phyloP scores from a whole-genome alignment of 1,139 yeast species.

The Geotrichum fermentans region DNA sequence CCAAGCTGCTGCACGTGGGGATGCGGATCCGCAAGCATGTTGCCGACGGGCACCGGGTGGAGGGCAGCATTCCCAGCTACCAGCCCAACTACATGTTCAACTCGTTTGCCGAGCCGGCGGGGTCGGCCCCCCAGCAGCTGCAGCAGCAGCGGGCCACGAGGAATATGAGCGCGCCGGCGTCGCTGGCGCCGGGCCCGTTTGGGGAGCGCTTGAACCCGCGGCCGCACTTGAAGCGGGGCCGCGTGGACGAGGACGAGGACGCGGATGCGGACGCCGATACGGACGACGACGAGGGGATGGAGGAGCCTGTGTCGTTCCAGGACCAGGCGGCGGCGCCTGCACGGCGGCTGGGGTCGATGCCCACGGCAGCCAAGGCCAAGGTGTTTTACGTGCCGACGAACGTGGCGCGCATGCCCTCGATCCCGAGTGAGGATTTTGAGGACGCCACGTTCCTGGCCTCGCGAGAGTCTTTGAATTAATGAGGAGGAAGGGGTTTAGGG shows the following conservation, averaged over 20 bases:
- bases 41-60: constrained; percentile 33
- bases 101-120: constrained; percentile 21
- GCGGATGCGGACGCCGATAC: constrained; percentile 38
- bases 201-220: constrained; percentile 1
- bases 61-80: constrained; percentile 28
- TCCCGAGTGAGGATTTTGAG: constrained; percentile 29
- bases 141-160: constrained; percentile 8
- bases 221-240: constrained; percentile 17
- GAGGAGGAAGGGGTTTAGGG: too few relatives aligned
- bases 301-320: constrained; percentile 23
- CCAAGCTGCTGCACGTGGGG: constrained; percentile 30
- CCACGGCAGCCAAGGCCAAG: constrained; percentile 7
- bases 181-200: not conserved
- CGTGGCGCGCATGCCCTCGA: constrained; percentile 25
- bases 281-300: constrained; percentile 29
- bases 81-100: constrained; percentile 22
- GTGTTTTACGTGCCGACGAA: constrained; percentile 36
- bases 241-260: constrained; percentile 28
- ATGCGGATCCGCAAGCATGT: constrained; percentile 34
- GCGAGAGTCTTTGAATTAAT: constrained; percentile 10
- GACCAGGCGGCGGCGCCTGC: constrained; percentile 3
- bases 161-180: constrained; percentile 14
- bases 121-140: constrained; percentile 23
- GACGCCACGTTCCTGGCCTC: constrained; percentile 24
- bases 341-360: not conserved